Conservation (phyloP, 1,284 basidiomycete genomes). For the Malassezia yamatoensis region DNA sequence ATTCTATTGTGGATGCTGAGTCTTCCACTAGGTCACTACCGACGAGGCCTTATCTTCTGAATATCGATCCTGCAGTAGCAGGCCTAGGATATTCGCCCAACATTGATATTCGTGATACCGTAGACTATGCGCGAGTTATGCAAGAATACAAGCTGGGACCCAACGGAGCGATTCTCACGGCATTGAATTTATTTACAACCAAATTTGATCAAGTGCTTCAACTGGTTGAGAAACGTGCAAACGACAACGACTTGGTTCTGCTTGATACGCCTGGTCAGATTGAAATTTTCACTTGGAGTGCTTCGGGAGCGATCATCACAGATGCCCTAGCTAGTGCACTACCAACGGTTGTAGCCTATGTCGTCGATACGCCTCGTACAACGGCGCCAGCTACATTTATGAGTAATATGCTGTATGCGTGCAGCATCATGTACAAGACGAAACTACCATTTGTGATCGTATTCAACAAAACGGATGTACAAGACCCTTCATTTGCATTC, state of each 20-base stretch:
- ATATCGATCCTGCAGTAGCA: constrained; percentile 90
- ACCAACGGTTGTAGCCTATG: constrained; percentile 88
- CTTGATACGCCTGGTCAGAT: constrained; percentile 98
- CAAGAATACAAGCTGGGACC: constrained; percentile 99
- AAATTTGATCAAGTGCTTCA: constrained; percentile 96
- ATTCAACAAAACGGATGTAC: constrained; percentile 96
- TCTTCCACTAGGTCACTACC: constrained; percentile 15
- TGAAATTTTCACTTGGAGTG: constrained; percentile 99
- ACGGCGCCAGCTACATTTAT: constrained; percentile 95
- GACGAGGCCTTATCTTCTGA: constrained; percentile 74
- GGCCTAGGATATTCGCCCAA: constrained; percentile 86
- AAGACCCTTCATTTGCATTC: constrained; percentile 75
- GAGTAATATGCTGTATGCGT: constrained; percentile 99
- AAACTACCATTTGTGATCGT: constrained; percentile 93
- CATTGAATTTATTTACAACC: constrained; percentile 93
- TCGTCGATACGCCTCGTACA: constrained; percentile 93
- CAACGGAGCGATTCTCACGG: constrained; percentile 93
- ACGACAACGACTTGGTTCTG: constrained; percentile 75
- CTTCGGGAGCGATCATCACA: constrained; percentile 94
- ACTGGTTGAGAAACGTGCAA: constrained; percentile 79
- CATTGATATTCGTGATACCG: constrained; percentile 94
- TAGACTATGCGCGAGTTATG: constrained; percentile 97
- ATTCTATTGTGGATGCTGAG: constrained; percentile 60
- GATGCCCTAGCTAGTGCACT: constrained; percentile 88
- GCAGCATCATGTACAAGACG: constrained; percentile 97